phyloP scores from a whole-genome alignment of 345 rosid species.

The Populus davidiana region DNA sequence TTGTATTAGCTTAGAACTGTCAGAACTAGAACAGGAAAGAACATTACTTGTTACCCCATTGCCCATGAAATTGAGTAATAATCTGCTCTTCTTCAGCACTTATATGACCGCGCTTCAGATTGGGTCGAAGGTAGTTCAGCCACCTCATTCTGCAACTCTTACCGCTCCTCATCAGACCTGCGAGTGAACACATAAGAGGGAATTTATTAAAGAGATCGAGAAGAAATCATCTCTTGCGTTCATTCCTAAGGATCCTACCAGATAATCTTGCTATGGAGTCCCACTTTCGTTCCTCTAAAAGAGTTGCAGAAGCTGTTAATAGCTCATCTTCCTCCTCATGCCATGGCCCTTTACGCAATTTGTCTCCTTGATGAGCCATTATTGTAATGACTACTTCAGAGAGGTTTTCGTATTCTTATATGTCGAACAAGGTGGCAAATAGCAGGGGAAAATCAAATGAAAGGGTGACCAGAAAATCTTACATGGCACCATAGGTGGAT shows the following conservation, averaged over 20 bases:
- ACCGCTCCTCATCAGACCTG: slow-evolving; percentile 67
- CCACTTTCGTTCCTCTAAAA: slow-evolving; percentile 64
- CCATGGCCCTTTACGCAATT: slow-evolving; percentile 59
- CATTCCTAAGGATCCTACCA: slow-evolving; percentile 23
- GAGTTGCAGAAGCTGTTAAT: slow-evolving; percentile 39
- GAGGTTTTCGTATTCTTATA: slow-evolving; percentile 23
- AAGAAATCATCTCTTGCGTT: background rate
- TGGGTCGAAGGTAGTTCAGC: slow-evolving; percentile 68
- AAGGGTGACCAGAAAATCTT: slow-evolving; percentile 39
- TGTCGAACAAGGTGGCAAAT: slow-evolving; percentile 15
- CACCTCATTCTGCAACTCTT: slow-evolving; percentile 75
- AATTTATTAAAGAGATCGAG: background rate
- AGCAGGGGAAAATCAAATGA: background rate
- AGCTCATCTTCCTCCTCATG: slow-evolving; percentile 55
- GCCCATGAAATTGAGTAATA: slow-evolving; percentile 52
- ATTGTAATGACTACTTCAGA: background rate
- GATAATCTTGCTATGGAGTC: slow-evolving; percentile 58
- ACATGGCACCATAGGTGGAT: slow-evolving; percentile 36
- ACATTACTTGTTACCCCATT: slow-evolving; percentile 74
- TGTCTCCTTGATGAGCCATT: slow-evolving; percentile 31
- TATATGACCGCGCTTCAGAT: slow-evolving; percentile 53
- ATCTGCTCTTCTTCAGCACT: slow-evolving; percentile 54
- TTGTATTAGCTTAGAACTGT: background rate
- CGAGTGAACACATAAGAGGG: background rate
- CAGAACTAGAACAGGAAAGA: background rate